Evolutionary conservation across 352 stramenopile species (phyloP), one percentile per base, ranked within the genome.

Genomic region (Phytophthora chlamydospora): DNA sequence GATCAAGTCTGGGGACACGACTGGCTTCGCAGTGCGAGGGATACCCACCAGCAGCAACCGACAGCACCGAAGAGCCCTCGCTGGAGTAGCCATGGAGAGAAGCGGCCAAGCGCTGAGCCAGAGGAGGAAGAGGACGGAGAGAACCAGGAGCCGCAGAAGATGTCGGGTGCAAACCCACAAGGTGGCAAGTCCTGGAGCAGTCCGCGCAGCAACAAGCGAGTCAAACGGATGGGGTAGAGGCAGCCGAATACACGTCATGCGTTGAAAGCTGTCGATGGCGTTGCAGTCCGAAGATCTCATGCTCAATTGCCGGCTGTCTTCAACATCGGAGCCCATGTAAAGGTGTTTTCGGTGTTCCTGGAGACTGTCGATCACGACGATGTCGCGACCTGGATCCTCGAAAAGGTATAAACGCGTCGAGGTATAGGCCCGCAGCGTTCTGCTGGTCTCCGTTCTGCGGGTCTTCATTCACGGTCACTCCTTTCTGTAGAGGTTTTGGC

Each of bases 1-100:
- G 66, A 78, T 2, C 39, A 77, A 4, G 65, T 90, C 2, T 75
- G 68, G 14, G 32, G 16, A 0, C 72, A 85, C 48, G 41, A 66
- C n/a, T 90, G 80, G 80, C 34, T 88, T 8, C 40, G 58, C 11
- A 53, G 6, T 27, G 17, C 24, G 21, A 55, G n/a, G 19, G 40
- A 29, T 7, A 10, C 3, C 5, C 50, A 52, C 8, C 44, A 56
- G 27, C 36, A 62, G 10, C 13, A 12, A 35, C 12, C 24, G n/a
- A 6, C 24, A 35, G 32, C 8, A 7, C 35, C 48, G 44, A 31
- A 48, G 8, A 44, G 49, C 38, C 24, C 58, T 67, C 36, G 58
- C 40, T 63, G 51, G 43, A 45, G 39, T 34, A 16, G 41, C 5
- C 39, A 54, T 1, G 44, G 59, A 38, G 65, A 62, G 34, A 67